Evolutionary conservation across 2,329 filamentous ascomycete genomes (phyloP).

Genomic region (Stachybotrys chartarum): DNA sequence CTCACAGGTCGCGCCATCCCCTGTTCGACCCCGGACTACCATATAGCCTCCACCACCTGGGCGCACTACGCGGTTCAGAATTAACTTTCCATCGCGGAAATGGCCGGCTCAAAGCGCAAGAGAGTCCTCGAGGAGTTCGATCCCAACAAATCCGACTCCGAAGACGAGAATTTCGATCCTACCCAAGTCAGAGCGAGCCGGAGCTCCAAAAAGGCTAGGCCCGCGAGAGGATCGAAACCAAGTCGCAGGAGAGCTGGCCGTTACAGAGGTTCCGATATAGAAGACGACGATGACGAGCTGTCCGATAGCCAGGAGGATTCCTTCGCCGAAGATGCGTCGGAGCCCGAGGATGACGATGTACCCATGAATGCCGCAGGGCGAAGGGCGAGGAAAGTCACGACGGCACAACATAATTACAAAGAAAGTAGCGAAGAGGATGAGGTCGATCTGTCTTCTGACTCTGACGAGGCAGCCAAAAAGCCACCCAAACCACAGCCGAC

Average conservation of each 20-base stretch:
- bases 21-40: neutral
- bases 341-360: conserved; percentile 33
- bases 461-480: conserved; percentile 19
- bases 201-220: conserved; percentile 33
- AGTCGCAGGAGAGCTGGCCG: conserved; percentile 28
- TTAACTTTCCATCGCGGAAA: conserved; percentile 5
- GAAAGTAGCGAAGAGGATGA: conserved; percentile 38
- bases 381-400: conserved; percentile 39
- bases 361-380: conserved; percentile 41
- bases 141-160: conserved; percentile 58
- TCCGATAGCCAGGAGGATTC: conserved; percentile 46
- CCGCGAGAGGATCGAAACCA: conserved; percentile 24
- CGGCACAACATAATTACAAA: conserved; percentile 37
- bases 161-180: conserved; percentile 60
- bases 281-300: conserved; percentile 50
- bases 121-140: conserved; percentile 53
- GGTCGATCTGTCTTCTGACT: conserved; percentile 18
- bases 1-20: neutral
- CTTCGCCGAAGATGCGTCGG: conserved; percentile 33
- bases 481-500: conserved; percentile 19
- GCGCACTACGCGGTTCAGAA: neutral
- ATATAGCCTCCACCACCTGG: too few species aligned
- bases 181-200: conserved; percentile 35
- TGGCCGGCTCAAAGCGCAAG: conserved; percentile 45
- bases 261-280: conserved; percentile 56